A percentile compares a stretch with the other conserved stretches of the same genome.
Conservation (phyloP, 23 red algal genomes). For the Gracilariopsis chorda region DNA sequence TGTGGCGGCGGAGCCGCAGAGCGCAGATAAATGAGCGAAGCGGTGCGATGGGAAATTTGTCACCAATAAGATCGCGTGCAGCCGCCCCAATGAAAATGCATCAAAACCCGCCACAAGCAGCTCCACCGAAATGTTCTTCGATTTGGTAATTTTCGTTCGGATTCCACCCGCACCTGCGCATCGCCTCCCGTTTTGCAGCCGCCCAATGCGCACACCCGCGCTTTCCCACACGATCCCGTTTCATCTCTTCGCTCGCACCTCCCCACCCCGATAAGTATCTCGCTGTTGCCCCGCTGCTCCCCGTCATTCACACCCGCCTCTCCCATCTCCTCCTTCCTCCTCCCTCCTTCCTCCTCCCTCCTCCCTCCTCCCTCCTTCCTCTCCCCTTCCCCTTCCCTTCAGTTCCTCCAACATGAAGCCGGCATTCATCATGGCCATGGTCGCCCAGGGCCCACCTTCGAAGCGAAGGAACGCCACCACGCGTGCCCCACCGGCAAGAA, state of each 20-base stretch:
- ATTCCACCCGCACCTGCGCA: neutral
- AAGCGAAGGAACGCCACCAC: neutral
- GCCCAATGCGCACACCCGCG: no score
- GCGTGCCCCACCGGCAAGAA: neutral
- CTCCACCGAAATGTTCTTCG: no score
- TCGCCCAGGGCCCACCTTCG: neutral
- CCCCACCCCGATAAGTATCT: no score
- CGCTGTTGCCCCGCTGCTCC: no score
- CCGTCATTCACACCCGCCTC: no score
- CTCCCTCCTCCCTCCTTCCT: neutral
- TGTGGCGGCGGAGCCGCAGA: neutral
- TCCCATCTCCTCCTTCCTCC: no score
- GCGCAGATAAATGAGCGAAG: neutral
- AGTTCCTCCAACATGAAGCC: neutral
- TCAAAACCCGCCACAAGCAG: neutral
- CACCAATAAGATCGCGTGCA: neutral
- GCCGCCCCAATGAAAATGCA: neutral
- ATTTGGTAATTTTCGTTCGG: no score
- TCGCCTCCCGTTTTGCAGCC: neutral
- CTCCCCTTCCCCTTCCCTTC: neutral
- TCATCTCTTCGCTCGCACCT: neutral
- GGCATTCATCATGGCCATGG: conserved; percentile 15
- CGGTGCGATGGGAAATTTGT: neutral
- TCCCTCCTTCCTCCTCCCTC: neutral
- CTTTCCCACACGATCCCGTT: no score